A percentile compares a stretch with the other conserved stretches of the same genome.
These are phyloP conservation scores for Golovinomyces cichoracearum DNA, from an alignment of 2,329 filamentous ascomycete genomes.

Conservation along the genomic window DNA sequence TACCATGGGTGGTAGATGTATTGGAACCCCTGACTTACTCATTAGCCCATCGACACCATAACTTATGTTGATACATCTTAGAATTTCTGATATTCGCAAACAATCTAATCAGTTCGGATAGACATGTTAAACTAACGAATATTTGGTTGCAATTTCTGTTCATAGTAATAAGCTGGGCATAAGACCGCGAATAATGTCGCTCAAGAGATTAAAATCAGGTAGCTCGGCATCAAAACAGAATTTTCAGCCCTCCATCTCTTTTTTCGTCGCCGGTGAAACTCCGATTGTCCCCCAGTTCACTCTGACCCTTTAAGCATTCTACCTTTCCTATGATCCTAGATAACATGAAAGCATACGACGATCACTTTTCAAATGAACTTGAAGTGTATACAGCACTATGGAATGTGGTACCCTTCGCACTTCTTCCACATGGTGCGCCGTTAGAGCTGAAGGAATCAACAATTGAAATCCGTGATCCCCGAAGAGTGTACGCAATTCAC, in stretches of 20 bases:
- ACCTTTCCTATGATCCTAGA: constrained; percentile 26
- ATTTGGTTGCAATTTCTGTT: no score
- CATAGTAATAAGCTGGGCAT: no score
- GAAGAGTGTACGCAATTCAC: constrained; percentile 33
- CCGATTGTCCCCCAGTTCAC: background rate
- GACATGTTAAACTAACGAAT: no score
- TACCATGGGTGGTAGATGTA: no score
- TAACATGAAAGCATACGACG: constrained; percentile 11
- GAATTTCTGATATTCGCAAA: no score
- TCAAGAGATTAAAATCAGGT: background rate
- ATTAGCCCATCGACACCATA: no score
- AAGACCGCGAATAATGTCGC: no score
- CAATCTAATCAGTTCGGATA: no score
- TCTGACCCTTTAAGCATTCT: background rate
- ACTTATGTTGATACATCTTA: no score
- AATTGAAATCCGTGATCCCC: constrained; percentile 34
- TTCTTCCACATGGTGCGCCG: constrained; percentile 34
- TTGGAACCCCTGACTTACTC: no score
- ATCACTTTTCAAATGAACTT: constrained; percentile 8
- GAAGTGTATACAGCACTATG: constrained; percentile 29
- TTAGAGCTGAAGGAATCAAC: constrained; percentile 28
- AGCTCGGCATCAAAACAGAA: background rate
- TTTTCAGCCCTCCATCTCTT: background rate
- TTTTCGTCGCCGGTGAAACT: background rate
- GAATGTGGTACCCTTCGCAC: constrained; percentile 33